Evolutionary conservation across 441 rosid genomes (phyloP), one percentile per base, ranked within the genome.

Genomic region (Euphorbia corollata): DNA sequence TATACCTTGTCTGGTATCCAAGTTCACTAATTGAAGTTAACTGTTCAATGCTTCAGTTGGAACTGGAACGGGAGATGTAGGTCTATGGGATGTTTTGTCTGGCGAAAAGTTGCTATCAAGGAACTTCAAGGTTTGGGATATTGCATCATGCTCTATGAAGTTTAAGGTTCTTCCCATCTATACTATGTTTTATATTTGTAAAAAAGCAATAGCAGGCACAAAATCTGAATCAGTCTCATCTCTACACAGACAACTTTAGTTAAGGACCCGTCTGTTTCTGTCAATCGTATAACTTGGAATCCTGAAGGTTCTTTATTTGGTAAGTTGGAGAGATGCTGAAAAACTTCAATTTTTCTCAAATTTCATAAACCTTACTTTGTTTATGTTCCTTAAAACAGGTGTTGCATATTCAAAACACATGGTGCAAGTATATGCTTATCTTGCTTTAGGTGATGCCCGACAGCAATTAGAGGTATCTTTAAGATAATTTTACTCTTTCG

Each of bases 331-430:
- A 63, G 54, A 48, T 48, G 30, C 19, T 39, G 32, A 41, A 65
- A 63, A 61, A 48, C 24, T 65, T 11, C 20, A 27, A 13, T n/a
- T 30, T 20, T 51, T 38, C n/a, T 53, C 23, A 22, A 48, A 68
- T 60, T 72, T 71, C 32, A 23, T 55, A 24, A 39, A 47, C 55
- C 8, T 23, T 20, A 20, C 58, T 68, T 59, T 22, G 8, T 50
- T 65, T 12, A 15, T 23, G 43, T 68, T 64, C 50, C 23, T 60
- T 22, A 15, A 24, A 67, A 64, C 74, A 86, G 88, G 87, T 57
- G 81, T 80, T 48, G 91, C 88, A 1, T 84, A 78, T 74, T 82
- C 88, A 19, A 77, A 77, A 61, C 84, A 86, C 68, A 68, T 86
- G 6, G 80, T 83, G 63, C 87, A 84, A 45, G 57, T 82, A 47